These are phyloP conservation scores for Rhizophora mangle DNA, from an alignment of 345 rosid species.

Conservation along the genomic window DNA sequence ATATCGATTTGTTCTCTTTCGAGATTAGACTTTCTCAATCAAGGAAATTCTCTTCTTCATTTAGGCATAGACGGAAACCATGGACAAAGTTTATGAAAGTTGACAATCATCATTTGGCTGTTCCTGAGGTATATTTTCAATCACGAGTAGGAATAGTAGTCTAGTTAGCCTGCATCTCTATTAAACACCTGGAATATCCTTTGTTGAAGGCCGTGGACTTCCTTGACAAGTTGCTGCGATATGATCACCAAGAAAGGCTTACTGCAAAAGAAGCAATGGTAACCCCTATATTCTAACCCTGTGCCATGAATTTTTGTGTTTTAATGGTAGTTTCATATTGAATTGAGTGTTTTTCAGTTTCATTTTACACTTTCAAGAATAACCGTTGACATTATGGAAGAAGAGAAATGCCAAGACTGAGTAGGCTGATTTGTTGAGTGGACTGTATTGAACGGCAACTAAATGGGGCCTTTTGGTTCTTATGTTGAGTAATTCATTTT, in stretches of 20 bases:
- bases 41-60: slow-evolving; percentile 2
- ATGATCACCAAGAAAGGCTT: slow-evolving; percentile 97
- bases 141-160: background rate
- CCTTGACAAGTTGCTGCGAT: slow-evolving; percentile 88
- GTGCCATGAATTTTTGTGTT: background rate
- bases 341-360: too few species aligned
- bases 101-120: slow-evolving; percentile 88
- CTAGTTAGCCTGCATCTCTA: background rate
- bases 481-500: background rate
- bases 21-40: slow-evolving; percentile 1
- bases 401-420: too few species aligned
- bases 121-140: slow-evolving; percentile 66
- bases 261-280: slow-evolving; percentile 99
- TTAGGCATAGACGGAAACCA: slow-evolving; percentile 90
- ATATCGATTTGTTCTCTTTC: background rate
- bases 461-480: background rate
- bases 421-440: background rate
- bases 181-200: background rate
- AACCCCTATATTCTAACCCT: background rate
- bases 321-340: too few species aligned
- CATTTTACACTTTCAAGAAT: too few species aligned
- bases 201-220: slow-evolving; percentile 77
- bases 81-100: slow-evolving; percentile 83
- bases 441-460: background rate
- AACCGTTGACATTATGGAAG: too few species aligned